phyloP scores from a whole-genome alignment of 805 yeast genomes.

The Pichia thaimueangensis region DNA sequence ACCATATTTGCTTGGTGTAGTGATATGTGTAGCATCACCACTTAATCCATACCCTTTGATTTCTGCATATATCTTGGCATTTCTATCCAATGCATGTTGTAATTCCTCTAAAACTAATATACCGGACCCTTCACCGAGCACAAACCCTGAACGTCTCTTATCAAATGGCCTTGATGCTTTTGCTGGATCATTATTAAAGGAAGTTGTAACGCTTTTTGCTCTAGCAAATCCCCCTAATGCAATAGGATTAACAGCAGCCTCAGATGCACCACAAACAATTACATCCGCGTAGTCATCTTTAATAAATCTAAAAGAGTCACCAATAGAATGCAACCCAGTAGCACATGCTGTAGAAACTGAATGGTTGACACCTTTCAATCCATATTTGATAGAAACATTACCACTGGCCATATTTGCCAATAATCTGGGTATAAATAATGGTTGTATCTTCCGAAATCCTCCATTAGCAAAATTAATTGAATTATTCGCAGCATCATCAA shows the following conservation, averaged over 20 bases:
- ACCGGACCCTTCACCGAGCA: conserved; percentile 90
- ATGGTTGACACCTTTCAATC: conserved; percentile 80
- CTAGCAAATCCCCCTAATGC: conserved; percentile 88
- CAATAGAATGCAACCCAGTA: conserved; percentile 88
- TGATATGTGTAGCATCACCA: conserved; percentile 89
- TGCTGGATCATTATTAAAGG: conserved; percentile 52
- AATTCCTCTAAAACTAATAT: conserved; percentile 68
- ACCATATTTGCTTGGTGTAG: conserved; percentile 82
- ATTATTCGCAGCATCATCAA: conserved; percentile 65
- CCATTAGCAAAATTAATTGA: conserved; percentile 34
- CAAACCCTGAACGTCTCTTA: conserved; percentile 71
- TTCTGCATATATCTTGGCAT: conserved; percentile 70
- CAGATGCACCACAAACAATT: conserved; percentile 93
- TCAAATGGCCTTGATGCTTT: conserved; percentile 88
- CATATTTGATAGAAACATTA: conserved; percentile 71
- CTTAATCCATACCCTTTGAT: conserved; percentile 82
- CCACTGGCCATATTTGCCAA: conserved; percentile 94
- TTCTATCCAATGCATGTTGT: conserved; percentile 65
- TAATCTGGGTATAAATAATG: conserved; percentile 78
- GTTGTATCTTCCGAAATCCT: conserved; percentile 73
- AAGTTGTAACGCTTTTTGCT: conserved; percentile 71
- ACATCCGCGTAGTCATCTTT: conserved; percentile 74
- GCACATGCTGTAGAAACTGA: conserved; percentile 94
- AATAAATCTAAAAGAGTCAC: conserved; percentile 85
- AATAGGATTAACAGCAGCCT: conserved; percentile 78